A percentile compares a stretch with the other conserved stretches of the same genome.
Evolutionary conservation across 306 rosid genomes (phyloP).

Genomic region (Lupinus albus): DNA sequence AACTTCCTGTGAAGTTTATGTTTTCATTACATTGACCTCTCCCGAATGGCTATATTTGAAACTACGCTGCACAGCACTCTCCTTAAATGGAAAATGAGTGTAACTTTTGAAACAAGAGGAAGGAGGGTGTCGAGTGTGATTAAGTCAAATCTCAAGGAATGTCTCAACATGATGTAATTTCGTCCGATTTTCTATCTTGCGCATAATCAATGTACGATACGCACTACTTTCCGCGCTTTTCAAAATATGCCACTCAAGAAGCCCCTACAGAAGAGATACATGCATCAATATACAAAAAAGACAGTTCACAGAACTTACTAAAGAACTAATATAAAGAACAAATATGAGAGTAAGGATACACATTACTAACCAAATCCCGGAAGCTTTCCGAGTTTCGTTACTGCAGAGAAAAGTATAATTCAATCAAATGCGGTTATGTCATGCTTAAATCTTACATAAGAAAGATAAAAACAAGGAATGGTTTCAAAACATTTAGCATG

Average conservation of each 20-base stretch:
- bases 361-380: constrained; percentile 74
- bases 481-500: constrained; percentile 1
- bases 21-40: no score
- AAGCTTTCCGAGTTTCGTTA: constrained; percentile 49
- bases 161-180: no score
- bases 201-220: background rate
- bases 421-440: constrained; percentile 14
- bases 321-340: background rate
- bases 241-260: constrained; percentile 60
- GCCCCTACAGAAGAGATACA: constrained; percentile 54
- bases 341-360: background rate
- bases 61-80: no score
- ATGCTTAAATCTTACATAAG: constrained; percentile 22
- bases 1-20: no score
- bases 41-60: no score
- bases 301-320: background rate
- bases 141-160: no score
- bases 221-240: constrained; percentile 27
- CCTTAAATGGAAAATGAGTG: no score
- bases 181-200: background rate
- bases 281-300: constrained; percentile 8
- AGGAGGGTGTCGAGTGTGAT: no score
- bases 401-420: constrained; percentile 53
- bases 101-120: no score
- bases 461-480: constrained; percentile 3